These are phyloP conservation scores for Penicillium cinerascens DNA, from an alignment of 495 filamentous ascomycete species.

Conservation along the genomic window DNA sequence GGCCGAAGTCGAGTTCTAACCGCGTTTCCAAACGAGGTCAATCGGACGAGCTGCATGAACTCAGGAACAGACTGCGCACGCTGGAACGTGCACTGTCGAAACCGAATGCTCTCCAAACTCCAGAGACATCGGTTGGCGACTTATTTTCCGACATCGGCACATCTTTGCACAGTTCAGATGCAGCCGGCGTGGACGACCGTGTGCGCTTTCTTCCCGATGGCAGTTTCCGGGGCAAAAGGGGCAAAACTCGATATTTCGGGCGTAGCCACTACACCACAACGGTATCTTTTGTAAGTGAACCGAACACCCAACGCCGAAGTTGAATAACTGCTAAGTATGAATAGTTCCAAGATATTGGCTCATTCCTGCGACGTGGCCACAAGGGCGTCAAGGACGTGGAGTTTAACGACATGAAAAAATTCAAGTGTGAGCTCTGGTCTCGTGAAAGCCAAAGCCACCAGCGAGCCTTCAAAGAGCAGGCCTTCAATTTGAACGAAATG, in stretches of 20 bases:
- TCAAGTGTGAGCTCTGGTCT: slow-evolving; percentile 30
- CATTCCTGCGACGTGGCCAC: slow-evolving; percentile 41
- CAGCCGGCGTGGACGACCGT: slow-evolving; percentile 29
- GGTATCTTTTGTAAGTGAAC: slow-evolving; percentile 42
- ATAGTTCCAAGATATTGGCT: slow-evolving; percentile 46
- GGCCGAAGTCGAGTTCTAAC: slow-evolving; percentile 21
- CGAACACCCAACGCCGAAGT: not conserved
- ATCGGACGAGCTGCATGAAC: slow-evolving; percentile 33
- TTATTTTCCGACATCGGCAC: slow-evolving; percentile 16
- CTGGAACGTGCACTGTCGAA: slow-evolving; percentile 31
- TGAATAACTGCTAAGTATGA: slow-evolving; percentile 12
- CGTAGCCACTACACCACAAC: slow-evolving; percentile 43
- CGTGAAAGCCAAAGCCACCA: slow-evolving; percentile 35
- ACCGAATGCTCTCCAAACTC: slow-evolving; percentile 21
- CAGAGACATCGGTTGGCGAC: slow-evolving; percentile 28
- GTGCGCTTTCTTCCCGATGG: slow-evolving; percentile 28
- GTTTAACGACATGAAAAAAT: slow-evolving; percentile 29
- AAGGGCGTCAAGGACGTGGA: slow-evolving; percentile 28
- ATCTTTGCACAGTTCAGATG: slow-evolving; percentile 18
- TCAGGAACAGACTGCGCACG: slow-evolving; percentile 28
- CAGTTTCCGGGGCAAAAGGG: slow-evolving; percentile 47
- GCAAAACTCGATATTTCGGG: slow-evolving; percentile 48
- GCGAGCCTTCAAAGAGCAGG: slow-evolving; percentile 40
- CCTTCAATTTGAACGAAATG: slow-evolving; percentile 38
- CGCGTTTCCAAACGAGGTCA: slow-evolving; percentile 30